Evolutionary conservation across 2,329 filamentous ascomycete species (phyloP), one percentile per base, ranked within the genome.

Genomic region (Elsinoe arachidis): DNA sequence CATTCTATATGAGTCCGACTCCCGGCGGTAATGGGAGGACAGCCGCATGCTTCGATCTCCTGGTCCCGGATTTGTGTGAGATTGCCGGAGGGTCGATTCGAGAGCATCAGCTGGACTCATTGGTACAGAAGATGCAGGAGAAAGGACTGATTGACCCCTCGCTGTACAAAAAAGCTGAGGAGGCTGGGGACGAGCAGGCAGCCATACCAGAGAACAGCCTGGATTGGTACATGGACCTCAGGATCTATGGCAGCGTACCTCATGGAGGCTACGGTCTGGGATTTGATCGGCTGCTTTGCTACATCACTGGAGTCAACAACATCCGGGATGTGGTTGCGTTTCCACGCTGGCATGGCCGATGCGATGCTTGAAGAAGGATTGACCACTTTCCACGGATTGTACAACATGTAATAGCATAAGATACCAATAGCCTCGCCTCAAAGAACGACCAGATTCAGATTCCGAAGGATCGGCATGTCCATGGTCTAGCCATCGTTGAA

Each of bases 251-350:
- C n/a, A 91, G 86, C 63, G 88, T 90, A 57, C 90, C 90, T 35
- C 91, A 96, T 66, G 91, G 91, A 41, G 91, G 91, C 1, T 96
- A 95, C 68, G 91, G 91, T 2, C 71, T 96, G 58, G 91, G 91
- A 7, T 95, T 95, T 68, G 91, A 96, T 76, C 82, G 91, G 57
- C 79, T 96, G 61, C 72, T 96, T 64, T 85, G 86, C 67, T 96
- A 95, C 73, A 77, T 96, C 57, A 82, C 86, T 33, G 90, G 90
- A 9, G 83, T 92, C 38, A 80, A 82, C 62, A 95, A 88, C 64
- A 82, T 96, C 66, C 82, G 90, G 68, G 91, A 96, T 70, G 82
- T 90, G 21, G 87, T 95, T 57, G 82, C 88, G 26, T 96, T 96
- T 68, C 91, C 91, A 49, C 82, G 91, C 64, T 91, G 80, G 80